phyloP scores from a whole-genome alignment of 352 stramenopile genomes.

The Phytophthora colocasiae region DNA sequence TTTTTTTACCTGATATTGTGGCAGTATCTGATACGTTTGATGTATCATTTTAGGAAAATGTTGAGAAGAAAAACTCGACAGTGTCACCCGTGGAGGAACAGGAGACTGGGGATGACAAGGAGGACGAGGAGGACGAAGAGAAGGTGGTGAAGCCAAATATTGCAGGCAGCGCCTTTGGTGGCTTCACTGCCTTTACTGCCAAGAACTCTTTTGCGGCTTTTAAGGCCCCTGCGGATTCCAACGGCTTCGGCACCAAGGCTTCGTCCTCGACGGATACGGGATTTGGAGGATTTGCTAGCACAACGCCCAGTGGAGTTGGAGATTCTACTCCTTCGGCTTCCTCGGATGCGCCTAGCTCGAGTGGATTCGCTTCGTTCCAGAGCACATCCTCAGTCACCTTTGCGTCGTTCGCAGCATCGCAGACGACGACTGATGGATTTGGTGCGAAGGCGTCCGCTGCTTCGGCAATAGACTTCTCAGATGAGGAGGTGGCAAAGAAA shows the following conservation, averaged over 20 bases:
- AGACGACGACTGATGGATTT: constrained; percentile 49
- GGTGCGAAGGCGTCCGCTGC: constrained; percentile 43
- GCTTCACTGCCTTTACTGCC: constrained; percentile 60
- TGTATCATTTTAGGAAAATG: constrained; percentile 8
- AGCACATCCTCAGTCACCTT: constrained; percentile 52
- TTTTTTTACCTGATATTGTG: too few species aligned
- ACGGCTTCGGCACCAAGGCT: constrained; percentile 35
- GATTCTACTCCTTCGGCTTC: constrained; percentile 18
- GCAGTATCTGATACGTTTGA: background rate
- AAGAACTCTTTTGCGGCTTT: constrained; percentile 61
- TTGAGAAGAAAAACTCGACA: constrained; percentile 17
- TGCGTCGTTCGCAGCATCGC: constrained; percentile 57
- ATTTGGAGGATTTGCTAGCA: constrained; percentile 12
- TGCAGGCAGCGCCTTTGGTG: constrained; percentile 51
- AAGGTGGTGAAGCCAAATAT: constrained; percentile 35
- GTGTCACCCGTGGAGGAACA: constrained; percentile 23
- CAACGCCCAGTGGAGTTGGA: constrained; percentile 33
- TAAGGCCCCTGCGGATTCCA: constrained; percentile 25
- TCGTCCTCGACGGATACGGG: constrained; percentile 16
- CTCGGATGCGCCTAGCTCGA: constrained; percentile 24
- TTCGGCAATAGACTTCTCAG: constrained; percentile 48
- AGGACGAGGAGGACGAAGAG: constrained; percentile 13
- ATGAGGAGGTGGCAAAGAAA: constrained; percentile 63
- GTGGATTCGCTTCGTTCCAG: constrained; percentile 70
- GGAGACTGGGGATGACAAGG: constrained; percentile 7